These are phyloP conservation scores for Saururus chinensis DNA, from an alignment of 164 flowering plant genomes.

Conservation along the genomic window DNA sequence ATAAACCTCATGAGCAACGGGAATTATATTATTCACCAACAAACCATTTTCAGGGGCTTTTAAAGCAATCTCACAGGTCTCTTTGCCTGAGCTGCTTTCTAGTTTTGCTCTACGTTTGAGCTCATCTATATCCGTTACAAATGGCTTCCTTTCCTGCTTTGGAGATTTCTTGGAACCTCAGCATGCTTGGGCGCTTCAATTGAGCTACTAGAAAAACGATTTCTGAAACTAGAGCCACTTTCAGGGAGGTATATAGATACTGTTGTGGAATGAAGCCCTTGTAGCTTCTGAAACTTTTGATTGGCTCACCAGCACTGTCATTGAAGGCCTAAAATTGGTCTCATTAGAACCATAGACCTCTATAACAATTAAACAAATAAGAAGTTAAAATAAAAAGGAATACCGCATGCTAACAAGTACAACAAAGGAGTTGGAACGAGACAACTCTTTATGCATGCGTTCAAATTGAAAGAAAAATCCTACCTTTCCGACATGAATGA, in stretches of 20 bases:
- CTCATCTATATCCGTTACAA: conserved; percentile 32
- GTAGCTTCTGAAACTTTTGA: background rate
- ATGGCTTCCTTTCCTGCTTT: conserved; percentile 46
- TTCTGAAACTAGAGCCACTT: background rate
- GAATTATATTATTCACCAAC: conserved; percentile 39
- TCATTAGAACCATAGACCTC: too few species aligned
- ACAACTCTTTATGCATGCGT: too few species aligned
- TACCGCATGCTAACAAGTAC: too few species aligned
- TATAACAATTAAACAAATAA: too few species aligned
- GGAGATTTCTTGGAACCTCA: conserved; percentile 13
- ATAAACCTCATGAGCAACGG: conserved; percentile 48
- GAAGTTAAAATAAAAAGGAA: too few species aligned
- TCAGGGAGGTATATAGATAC: background rate
- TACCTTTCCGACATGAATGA: too few species aligned
- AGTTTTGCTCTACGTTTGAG: conserved; percentile 44
- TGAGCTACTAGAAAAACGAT: background rate
- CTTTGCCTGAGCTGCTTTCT: conserved; percentile 26
- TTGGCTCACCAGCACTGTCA: background rate
- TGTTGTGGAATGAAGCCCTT: background rate
- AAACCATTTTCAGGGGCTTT: conserved; percentile 58
- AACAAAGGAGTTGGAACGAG: too few species aligned
- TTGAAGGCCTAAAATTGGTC: too few species aligned
- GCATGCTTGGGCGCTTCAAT: background rate
- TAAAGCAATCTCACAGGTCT: conserved; percentile 25
- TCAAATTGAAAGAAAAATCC: too few species aligned